phyloP scores from a whole-genome alignment of 2,329 filamentous ascomycete genomes.

The Scytalidium lignicola region DNA sequence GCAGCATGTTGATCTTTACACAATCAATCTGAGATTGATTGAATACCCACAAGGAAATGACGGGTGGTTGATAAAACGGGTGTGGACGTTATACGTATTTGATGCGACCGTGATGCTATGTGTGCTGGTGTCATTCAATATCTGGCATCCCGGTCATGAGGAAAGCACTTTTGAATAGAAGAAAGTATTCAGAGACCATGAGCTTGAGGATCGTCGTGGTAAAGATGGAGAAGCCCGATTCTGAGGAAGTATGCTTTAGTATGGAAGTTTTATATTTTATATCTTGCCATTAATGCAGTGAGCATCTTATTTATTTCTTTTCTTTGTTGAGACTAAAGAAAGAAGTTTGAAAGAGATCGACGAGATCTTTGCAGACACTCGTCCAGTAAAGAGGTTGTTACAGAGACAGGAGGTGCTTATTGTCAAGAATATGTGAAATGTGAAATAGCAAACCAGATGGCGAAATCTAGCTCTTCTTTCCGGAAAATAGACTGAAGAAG shows the following conservation, averaged over 20 bases:
- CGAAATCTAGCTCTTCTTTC: too few relatives aligned
- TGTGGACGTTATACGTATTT: conserved; percentile 4
- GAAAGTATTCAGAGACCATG: not conserved
- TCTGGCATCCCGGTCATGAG: conserved; percentile 42
- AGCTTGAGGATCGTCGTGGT: not conserved
- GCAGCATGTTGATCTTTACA: too few relatives aligned
- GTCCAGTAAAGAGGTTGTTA: conserved; percentile 1
- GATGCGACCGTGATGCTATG: conserved; percentile 2
- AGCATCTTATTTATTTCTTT: conserved; percentile 28
- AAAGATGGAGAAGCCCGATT: conserved; percentile 13
- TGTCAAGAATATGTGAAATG: not conserved
- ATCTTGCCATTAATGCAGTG: conserved; percentile 27
- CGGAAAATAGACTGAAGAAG: too few relatives aligned
- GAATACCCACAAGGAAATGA: conserved; percentile 2
- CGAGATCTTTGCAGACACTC: conserved; percentile 17
- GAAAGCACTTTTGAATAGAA: not conserved
- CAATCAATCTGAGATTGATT: conserved; percentile 2
- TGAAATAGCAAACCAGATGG: too few relatives aligned
- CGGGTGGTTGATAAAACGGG: not conserved
- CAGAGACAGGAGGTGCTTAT: conserved; percentile 1
- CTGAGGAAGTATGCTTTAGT: too few relatives aligned
- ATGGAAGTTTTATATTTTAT: conserved; percentile 32
- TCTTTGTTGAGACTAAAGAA: conserved; percentile 28
- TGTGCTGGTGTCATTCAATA: conserved; percentile 41
- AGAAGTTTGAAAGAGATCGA: conserved; percentile 28